Conservation (phyloP, 306 rosid genomes). For the Medicago lupulina region DNA sequence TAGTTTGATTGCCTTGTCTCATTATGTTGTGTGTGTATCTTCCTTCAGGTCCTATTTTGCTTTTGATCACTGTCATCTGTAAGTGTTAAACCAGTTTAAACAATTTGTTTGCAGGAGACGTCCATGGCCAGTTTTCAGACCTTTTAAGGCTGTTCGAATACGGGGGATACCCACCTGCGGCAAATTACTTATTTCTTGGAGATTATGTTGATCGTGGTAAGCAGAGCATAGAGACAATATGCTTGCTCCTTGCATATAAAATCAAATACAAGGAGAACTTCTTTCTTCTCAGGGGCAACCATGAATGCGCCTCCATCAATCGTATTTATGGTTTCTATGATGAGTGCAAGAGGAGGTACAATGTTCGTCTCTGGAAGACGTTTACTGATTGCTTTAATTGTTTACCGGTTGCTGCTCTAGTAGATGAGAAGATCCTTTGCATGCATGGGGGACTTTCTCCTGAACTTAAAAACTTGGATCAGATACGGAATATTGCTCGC, state of each 20-base stretch:
- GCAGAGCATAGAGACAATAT: conserved; percentile 84
- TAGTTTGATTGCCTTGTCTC: conserved; percentile 13
- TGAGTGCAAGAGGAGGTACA: conserved; percentile 86
- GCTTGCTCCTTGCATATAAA: conserved; percentile 86
- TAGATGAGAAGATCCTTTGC: conserved; percentile 88
- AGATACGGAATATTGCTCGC: conserved; percentile 79
- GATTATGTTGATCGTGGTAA: conserved; percentile 92
- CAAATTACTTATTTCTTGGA: conserved; percentile 84
- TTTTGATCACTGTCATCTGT: not conserved
- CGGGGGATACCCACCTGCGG: conserved; percentile 84
- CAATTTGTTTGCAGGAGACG: conserved; percentile 65
- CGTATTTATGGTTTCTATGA: conserved; percentile 88
- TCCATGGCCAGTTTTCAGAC: conserved; percentile 87
- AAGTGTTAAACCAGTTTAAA: conserved; percentile 24
- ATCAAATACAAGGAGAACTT: conserved; percentile 86
- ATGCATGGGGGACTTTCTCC: conserved; percentile 92
- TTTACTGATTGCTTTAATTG: conserved; percentile 85
- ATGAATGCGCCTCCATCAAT: conserved; percentile 88
- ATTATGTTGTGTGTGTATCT: not conserved
- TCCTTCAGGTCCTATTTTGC: not conserved
- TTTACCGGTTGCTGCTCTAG: conserved; percentile 80
- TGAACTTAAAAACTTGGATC: conserved; percentile 72
- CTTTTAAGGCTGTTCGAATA: conserved; percentile 79
- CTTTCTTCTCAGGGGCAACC: conserved; percentile 89
- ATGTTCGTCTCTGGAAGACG: conserved; percentile 81